Percentiles rank a stretch among this genome's conserved stretches.
phyloP scores from a whole-genome alignment of 2,329 filamentous ascomycete genomes.

The Penicillium sp. region DNA sequence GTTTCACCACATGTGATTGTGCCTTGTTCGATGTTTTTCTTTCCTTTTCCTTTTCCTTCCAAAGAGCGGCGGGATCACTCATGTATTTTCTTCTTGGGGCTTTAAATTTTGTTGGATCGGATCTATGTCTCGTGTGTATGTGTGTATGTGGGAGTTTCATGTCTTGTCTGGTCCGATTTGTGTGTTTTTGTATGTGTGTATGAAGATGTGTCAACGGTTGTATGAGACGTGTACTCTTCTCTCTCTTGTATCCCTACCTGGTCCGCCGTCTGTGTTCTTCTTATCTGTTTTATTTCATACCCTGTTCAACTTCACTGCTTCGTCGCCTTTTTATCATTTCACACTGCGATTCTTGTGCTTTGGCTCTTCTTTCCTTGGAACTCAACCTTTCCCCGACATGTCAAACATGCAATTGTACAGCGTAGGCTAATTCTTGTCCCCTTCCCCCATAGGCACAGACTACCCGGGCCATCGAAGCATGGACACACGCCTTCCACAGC shows the following conservation, averaged over 20 bases:
- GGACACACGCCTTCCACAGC: constrained; percentile 47
- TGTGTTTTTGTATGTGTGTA: constrained; percentile 7
- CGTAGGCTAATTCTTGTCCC: constrained; percentile 37
- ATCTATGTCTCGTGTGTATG: constrained; percentile 6
- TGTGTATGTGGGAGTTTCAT: constrained; percentile 15
- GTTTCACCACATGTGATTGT: constrained; percentile 81
- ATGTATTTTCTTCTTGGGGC: constrained; percentile 6
- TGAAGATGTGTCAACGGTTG: constrained; percentile 11
- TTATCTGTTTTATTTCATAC: constrained; percentile 18
- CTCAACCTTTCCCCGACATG: constrained; percentile 12
- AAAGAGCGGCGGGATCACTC: constrained; percentile 11
- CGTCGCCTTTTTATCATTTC: constrained; percentile 15
- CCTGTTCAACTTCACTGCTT: constrained; percentile 16
- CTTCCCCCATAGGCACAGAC: constrained; percentile 32
- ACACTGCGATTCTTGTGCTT: constrained; percentile 15
- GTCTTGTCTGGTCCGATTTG: not conserved
- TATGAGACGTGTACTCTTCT: constrained; percentile 11
- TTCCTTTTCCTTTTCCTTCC: not conserved
- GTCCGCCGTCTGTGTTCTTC: constrained; percentile 12
- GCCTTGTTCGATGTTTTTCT: constrained; percentile 9
- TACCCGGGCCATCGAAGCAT: constrained; percentile 50
- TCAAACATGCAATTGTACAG: constrained; percentile 18
- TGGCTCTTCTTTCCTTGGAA: constrained; percentile 15
- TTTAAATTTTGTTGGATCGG: constrained; percentile 5
- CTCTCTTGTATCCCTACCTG: constrained; percentile 28